phyloP scores from a whole-genome alignment of 495 filamentous ascomycete species.

The Penicillium robsamsonii region DNA sequence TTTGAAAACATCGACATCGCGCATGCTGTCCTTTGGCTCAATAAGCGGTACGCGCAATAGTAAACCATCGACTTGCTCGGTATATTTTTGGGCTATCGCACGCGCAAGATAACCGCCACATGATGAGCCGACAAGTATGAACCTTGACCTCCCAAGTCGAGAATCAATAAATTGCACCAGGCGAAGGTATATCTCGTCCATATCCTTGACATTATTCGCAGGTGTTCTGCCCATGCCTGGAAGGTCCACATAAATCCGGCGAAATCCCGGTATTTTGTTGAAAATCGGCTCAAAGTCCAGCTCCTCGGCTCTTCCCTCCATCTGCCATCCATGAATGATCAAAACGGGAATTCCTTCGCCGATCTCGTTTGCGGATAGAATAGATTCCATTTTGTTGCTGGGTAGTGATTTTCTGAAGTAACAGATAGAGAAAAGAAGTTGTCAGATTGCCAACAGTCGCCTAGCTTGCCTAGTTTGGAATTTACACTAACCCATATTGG shows the following conservation, averaged over 20 bases:
- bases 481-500: too few species aligned
- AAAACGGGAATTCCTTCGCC: constrained; percentile 30
- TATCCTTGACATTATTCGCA: constrained; percentile 27
- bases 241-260: constrained; percentile 34
- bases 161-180: constrained; percentile 32
- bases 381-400: constrained; percentile 16
- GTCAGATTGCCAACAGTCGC: too few species aligned
- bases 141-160: constrained; percentile 25
- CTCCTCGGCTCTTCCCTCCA: constrained; percentile 26
- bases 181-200: constrained; percentile 30
- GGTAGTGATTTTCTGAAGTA: neutral
- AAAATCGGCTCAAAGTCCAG: constrained; percentile 35
- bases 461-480: too few species aligned
- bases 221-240: constrained; percentile 34
- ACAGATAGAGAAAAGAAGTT: too few species aligned
- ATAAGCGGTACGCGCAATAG: constrained; percentile 33
- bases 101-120: constrained; percentile 33
- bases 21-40: constrained; percentile 27
- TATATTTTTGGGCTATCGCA: constrained; percentile 31
- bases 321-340: constrained; percentile 34
- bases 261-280: constrained; percentile 25
- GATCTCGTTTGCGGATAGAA: constrained; percentile 29
- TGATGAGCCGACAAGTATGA: constrained; percentile 30
- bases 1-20: constrained; percentile 29
- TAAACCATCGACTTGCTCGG: constrained; percentile 28